A percentile compares a stretch with the other conserved stretches of the same genome.
phyloP scores from a whole-genome alignment of 176 grass and related monocot species.

The Tillandsia fasciculata region DNA sequence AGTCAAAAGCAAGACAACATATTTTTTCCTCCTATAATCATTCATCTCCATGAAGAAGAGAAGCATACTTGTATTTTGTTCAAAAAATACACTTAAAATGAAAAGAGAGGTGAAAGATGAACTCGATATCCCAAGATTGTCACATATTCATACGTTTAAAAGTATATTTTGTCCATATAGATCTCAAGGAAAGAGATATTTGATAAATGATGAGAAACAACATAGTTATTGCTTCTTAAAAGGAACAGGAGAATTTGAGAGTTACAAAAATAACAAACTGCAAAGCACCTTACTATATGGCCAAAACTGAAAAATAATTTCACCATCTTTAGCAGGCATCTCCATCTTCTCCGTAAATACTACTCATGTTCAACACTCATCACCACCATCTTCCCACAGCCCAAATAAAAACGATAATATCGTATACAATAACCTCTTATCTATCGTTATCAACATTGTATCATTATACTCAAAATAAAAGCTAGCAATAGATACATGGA shows the following conservation, averaged over 20 bases:
- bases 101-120: no score
- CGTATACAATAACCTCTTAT: background rate
- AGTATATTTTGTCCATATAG: background rate
- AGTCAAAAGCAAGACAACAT: no score
- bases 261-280: background rate
- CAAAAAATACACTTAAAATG: no score
- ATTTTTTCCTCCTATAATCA: background rate
- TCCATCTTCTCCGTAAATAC: background rate
- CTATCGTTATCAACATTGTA: background rate
- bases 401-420: background rate
- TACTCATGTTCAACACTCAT: background rate
- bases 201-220: background rate
- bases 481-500: no score
- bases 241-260: background rate
- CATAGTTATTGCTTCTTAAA: no score
- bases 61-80: no score
- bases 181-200: background rate
- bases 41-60: background rate
- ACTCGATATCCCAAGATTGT: no score
- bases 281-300: background rate
- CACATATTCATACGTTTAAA: no score
- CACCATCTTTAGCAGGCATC: background rate
- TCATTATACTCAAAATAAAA: no score
- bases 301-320: background rate
- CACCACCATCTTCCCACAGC: background rate